Evolutionary conservation across 495 filamentous ascomycete genomes (phyloP), one percentile per base, ranked within the genome.

Genomic region (Cercophora newfieldiana): DNA sequence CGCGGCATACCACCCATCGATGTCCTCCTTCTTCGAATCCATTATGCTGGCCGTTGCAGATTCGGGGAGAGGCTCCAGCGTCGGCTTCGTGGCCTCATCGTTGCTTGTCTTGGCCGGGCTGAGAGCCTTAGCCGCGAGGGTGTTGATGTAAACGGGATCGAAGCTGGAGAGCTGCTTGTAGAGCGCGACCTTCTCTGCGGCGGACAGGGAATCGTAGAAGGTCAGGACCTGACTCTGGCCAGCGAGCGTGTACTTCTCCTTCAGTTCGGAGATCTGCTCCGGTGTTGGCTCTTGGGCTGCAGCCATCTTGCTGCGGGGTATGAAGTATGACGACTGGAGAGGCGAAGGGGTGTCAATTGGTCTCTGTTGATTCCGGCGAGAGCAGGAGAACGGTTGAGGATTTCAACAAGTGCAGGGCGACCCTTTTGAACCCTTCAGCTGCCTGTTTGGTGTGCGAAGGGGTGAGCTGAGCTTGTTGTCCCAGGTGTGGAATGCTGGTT

Each of bases 181-280:
- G 64, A 99, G 86, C 7, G 83, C 78, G 31, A 87, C 87, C 79
- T 97, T 92, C 67, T 97, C 93, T 49, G 81, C 73, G 21, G 80
- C 77, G 58, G 79, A 81, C 57, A 99, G 87, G 63, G 89, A 83
- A 68, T 98, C 91, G 80, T 87, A 94, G 79, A 97, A 98, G 21
- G 90, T 83, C 74, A 98, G 92, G 48, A 99, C 92, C 50, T 99
- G 95, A 44, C 88, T 91, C 80, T 99, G 95, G 21, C 83, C 85
- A 58, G 91, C 92, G 50, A 87, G 81, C 51, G 84, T 83, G 79
- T 96, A 99, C 72, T 91, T 91, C 63, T 89, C 79, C 77, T 85
- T 86, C 24, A 99, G 87, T 69, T 87, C 79, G 56, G 92, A 82
- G 68, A 96, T 78, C 72, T 96, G 86, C 68, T 90, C 85, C 31